Evolutionary conservation across 192 early-diverging fungal genomes (phyloP).

Genomic region (Dimargaris verticillata): DNA sequence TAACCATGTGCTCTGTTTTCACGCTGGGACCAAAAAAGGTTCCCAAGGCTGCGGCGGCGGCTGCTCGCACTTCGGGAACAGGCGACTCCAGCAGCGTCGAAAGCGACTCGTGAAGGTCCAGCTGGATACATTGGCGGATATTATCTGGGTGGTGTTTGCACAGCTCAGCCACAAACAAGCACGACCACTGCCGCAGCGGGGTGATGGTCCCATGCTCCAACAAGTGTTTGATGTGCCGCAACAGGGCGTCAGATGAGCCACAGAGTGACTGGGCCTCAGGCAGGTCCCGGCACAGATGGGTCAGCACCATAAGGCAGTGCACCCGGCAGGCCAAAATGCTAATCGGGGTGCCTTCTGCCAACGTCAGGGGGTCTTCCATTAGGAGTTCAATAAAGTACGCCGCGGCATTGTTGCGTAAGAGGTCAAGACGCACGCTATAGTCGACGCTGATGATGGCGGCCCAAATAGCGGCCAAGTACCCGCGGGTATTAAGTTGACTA

Average conservation of each 20-base stretch:
- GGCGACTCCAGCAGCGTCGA: slow-evolving; percentile 40
- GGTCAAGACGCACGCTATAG: slow-evolving; percentile 67
- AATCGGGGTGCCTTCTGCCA: background rate
- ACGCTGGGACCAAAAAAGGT: slow-evolving; percentile 51
- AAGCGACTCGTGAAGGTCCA: slow-evolving; percentile 43
- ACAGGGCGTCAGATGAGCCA: slow-evolving; percentile 16
- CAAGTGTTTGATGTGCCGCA: slow-evolving; percentile 22
- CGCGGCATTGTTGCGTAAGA: slow-evolving; percentile 81
- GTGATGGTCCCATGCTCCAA: slow-evolving; percentile 19
- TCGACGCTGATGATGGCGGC: slow-evolving; percentile 90
- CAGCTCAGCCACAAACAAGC: slow-evolving; percentile 69
- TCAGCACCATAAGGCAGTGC: slow-evolving; percentile 73
- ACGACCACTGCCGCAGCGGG: slow-evolving; percentile 69
- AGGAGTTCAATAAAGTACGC: slow-evolving; percentile 87
- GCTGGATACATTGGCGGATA: slow-evolving; percentile 33
- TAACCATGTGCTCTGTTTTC: slow-evolving; percentile 44
- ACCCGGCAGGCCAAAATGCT: slow-evolving; percentile 8
- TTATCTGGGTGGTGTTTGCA: slow-evolving; percentile 65
- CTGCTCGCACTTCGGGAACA: slow-evolving; percentile 68
- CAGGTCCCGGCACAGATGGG: slow-evolving; percentile 80
- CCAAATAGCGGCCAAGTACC: slow-evolving; percentile 94
- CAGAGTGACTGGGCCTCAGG: slow-evolving; percentile 72
- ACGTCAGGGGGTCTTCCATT: slow-evolving; percentile 36
- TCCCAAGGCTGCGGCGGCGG: slow-evolving; percentile 54
- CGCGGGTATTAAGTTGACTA: slow-evolving; percentile 81